A percentile compares a stretch with the other conserved stretches of the same genome.
These are phyloP conservation scores for Mollisia scopiformis DNA, from an alignment of 2,329 filamentous ascomycete genomes.

Conservation along the genomic window DNA sequence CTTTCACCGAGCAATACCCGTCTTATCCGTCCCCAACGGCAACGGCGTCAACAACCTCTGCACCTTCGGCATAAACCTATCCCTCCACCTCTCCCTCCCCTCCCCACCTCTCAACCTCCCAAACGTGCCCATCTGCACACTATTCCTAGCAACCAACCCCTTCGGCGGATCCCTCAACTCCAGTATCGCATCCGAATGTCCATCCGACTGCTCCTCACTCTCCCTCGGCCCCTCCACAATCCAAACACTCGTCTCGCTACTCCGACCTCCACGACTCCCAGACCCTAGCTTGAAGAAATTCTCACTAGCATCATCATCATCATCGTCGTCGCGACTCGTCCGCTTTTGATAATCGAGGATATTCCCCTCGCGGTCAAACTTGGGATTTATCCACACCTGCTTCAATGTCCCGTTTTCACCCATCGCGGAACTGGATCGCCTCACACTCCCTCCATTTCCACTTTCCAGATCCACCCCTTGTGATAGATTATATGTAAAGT, in stretches of 20 bases:
- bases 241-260: constrained; percentile 5
- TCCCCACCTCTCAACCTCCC: background rate
- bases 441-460: background rate
- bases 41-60: constrained; percentile 6
- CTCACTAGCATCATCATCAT: background rate
- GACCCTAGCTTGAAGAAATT: background rate
- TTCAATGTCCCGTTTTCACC: background rate
- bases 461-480: background rate
- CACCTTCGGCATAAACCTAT: background rate
- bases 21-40: constrained; percentile 1
- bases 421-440: background rate
- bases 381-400: constrained; percentile 14
- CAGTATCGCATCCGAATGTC: background rate
- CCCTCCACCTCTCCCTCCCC: background rate
- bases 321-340: background rate
- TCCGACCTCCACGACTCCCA: background rate
- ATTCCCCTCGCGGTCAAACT: constrained; percentile 3
- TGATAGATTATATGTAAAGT: background rate
- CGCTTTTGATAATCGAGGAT: background rate
- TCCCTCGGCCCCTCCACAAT: constrained; percentile 2
- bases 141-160: background rate
- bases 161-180: background rate
- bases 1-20: background rate
- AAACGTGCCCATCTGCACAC: background rate
- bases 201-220: constrained; percentile 10